Percentiles rank a stretch among this genome's conserved stretches.
phyloP scores from a whole-genome alignment of 139 green algal genomes.

The Desmodesmus armatus region DNA sequence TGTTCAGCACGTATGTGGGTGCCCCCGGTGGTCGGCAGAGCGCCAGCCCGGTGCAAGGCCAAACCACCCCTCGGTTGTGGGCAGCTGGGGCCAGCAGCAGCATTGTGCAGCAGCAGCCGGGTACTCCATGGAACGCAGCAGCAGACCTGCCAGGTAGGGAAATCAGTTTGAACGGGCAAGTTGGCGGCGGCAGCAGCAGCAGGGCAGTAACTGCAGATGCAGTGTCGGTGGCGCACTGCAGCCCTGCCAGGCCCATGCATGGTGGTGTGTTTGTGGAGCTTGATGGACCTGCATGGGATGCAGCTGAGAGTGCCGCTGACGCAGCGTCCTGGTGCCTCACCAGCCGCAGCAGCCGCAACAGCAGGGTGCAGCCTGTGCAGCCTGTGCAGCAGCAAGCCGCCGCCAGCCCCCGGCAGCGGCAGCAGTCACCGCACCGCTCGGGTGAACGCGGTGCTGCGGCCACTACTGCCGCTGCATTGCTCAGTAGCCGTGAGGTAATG shows the following conservation, averaged over 20 bases:
- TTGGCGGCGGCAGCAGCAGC: neutral
- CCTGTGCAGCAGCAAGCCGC: neutral
- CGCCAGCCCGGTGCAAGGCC: neutral
- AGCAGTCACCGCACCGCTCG: neutral
- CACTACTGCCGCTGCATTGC: neutral
- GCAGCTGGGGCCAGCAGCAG: neutral
- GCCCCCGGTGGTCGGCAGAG: too few relatives aligned
- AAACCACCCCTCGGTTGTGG: neutral
- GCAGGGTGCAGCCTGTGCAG: neutral
- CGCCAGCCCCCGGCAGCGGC: too few relatives aligned
- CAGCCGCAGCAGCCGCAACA: neutral
- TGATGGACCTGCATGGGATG: neutral
- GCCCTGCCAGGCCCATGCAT: neutral
- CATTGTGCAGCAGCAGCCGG: neutral
- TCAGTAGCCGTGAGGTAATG: neutral
- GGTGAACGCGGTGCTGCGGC: neutral
- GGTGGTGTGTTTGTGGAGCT: neutral
- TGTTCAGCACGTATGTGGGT: too few relatives aligned
- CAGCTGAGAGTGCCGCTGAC: conserved; percentile 10
- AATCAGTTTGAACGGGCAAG: neutral
- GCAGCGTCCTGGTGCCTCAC: neutral
- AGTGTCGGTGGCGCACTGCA: neutral
- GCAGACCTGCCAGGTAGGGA: neutral
- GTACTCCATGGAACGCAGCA: neutral
- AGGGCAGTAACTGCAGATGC: neutral